Evolutionary conservation across 306 rosid genomes (phyloP).

Genomic region (Vigna nakashimae): DNA sequence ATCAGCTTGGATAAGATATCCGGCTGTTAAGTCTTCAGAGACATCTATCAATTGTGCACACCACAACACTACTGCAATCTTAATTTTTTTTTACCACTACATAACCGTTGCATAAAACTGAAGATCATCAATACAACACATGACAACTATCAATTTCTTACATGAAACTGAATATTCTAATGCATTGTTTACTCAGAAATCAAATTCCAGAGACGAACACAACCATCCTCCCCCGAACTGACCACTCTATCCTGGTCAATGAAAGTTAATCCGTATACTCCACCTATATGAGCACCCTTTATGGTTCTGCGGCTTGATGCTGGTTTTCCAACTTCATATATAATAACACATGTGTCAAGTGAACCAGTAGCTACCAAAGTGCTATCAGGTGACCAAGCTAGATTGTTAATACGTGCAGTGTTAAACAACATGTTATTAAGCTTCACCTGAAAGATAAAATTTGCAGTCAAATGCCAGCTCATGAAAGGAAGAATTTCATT

Average conservation of each 20-base stretch:
- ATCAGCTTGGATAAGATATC: not conserved
- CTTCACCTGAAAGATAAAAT: constrained; percentile 73
- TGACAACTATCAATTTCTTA: constrained; percentile 27
- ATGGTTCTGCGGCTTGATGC: constrained; percentile 85
- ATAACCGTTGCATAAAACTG: constrained; percentile 20
- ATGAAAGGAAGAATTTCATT: constrained; percentile 22
- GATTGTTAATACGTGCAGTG: constrained; percentile 91
- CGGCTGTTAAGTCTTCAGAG: not conserved
- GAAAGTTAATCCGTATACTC: constrained; percentile 87
- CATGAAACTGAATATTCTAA: constrained; percentile 44
- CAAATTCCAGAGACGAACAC: constrained; percentile 87
- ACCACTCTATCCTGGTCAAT: constrained; percentile 64
- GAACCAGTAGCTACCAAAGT: constrained; percentile 92
- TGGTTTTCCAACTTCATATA: constrained; percentile 89
- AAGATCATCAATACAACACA: constrained; percentile 23
- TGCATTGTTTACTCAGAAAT: constrained; percentile 46
- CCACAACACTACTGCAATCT: constrained; percentile 7
- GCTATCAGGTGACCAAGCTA: constrained; percentile 96
- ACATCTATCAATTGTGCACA: constrained; percentile 23
- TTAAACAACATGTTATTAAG: constrained; percentile 91
- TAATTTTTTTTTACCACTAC: not conserved
- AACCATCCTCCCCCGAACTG: constrained; percentile 97
- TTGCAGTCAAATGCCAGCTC: constrained; percentile 34
- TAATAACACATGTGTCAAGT: constrained; percentile 82
- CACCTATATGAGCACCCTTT: constrained; percentile 92